phyloP scores from a whole-genome alignment of 2,329 filamentous ascomycete genomes.

The Paraconiothyrium brasiliense region DNA sequence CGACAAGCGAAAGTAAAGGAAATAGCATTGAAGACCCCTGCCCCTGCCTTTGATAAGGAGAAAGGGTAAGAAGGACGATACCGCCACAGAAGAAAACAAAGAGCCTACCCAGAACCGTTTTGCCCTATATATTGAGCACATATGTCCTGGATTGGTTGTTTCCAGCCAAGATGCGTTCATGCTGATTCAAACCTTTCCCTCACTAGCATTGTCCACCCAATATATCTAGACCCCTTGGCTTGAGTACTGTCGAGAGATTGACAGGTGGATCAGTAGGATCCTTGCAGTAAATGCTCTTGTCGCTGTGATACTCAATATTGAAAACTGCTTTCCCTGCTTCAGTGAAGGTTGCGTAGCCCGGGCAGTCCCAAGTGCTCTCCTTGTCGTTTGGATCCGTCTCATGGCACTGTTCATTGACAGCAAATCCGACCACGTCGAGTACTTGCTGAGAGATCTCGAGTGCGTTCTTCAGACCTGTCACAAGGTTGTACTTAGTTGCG shows the following conservation, averaged over 20 bases:
- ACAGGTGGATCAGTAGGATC: constrained; percentile 22
- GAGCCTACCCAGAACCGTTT: background rate
- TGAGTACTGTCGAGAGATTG: constrained; percentile 29
- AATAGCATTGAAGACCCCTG: too few species aligned
- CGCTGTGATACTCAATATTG: constrained; percentile 64
- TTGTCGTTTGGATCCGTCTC: constrained; percentile 52
- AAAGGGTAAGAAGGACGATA: background rate
- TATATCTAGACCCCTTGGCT: constrained; percentile 25
- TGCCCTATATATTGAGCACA: background rate
- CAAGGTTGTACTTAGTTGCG: constrained; percentile 58
- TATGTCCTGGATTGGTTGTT: background rate
- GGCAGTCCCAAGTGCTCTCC: constrained; percentile 7
- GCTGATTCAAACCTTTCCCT: background rate
- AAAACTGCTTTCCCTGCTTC: constrained; percentile 71
- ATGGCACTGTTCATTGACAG: constrained; percentile 74
- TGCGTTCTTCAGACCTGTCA: constrained; percentile 74
- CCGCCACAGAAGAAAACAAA: background rate
- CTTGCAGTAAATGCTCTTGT: constrained; percentile 57
- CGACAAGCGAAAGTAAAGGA: too few species aligned
- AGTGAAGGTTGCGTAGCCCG: constrained; percentile 65
- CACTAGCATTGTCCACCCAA: constrained; percentile 24
- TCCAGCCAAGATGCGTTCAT: background rate
- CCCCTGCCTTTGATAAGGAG: too few species aligned
- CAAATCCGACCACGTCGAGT: constrained; percentile 65
- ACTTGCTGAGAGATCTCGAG: constrained; percentile 59